These are phyloP conservation scores for Mrakia gelida DNA, from an alignment of 768 basidiomycete genomes.

Conservation along the genomic window DNA sequence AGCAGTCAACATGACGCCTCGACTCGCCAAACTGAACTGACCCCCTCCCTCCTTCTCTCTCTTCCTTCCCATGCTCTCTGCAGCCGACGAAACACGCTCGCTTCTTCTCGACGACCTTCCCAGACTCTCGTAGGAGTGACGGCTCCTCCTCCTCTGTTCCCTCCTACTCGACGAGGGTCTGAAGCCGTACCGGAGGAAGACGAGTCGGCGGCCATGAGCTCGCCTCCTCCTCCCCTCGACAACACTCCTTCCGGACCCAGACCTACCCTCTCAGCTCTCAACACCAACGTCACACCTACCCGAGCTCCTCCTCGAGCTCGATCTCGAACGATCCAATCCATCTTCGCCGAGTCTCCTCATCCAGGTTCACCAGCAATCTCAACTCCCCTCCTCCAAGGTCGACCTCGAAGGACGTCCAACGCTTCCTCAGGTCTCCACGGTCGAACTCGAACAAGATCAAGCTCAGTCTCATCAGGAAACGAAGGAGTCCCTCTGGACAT, in stretches of 20 bases:
- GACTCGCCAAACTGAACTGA: not conserved
- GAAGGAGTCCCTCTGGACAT: not conserved
- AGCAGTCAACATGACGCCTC: not conserved
- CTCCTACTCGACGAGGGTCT: not conserved
- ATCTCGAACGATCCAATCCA: slow-evolving; percentile 30
- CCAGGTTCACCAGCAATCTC: not conserved
- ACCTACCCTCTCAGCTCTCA: not conserved
- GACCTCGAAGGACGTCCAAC: slow-evolving; percentile 13
- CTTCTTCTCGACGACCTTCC: not conserved
- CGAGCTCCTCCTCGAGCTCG: slow-evolving; percentile 12
- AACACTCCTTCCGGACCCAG: not conserved
- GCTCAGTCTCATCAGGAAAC: not conserved
- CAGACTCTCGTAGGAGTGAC: not conserved
- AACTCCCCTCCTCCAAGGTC: slow-evolving; percentile 3
- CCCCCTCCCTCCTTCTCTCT: not conserved
- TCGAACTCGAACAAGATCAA: not conserved
- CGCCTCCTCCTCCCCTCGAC: not conserved
- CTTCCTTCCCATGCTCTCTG: not conserved
- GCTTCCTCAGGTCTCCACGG: not conserved
- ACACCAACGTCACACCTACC: not conserved
- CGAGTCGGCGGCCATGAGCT: not conserved
- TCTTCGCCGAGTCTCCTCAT: slow-evolving; percentile 6
- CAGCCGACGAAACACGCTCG: slow-evolving; percentile 3
- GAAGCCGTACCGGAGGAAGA: not conserved
- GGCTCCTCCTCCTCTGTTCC: not conserved